Evolutionary conservation across 129 eudicot species (phyloP), one percentile per base, ranked within the genome.

Genomic region (Cynara cardunculus): DNA sequence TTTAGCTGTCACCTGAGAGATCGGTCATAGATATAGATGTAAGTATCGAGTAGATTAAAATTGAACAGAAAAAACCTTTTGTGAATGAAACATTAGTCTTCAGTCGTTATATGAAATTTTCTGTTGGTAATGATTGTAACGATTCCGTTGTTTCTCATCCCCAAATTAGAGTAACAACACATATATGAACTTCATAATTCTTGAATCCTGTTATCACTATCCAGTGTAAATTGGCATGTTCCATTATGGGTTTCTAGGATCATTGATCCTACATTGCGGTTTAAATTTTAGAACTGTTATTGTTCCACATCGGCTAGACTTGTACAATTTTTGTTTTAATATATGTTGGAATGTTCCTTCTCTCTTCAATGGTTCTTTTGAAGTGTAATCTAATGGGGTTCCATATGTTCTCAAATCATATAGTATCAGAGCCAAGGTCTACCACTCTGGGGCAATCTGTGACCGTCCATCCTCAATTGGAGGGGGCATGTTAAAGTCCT

Each of bases 1-100:
- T 84, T 95, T 95, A 69, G 78, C 27, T 18, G 99, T 85, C 81
- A 89, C 94, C 99, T 95, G 86, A 81, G 68, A 74, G 25, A 27
- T 49, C n/a, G 0, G 44, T 37, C 0, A 32, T 32, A 32, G 3
- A 37, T 37, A 37, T 59, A 73, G 18, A 28, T 30, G 71, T 22
- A 72, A 39, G 66, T 71, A 77, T 56, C 19, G 41, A 14, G 70
- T 75, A 13, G 18, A 41, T 61, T 5, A 18, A 56, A 56, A 56
- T 56, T 53, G 22, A 53, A 53, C 8, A 0, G 16, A 56, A 2
- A 3, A 56, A 56, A 56, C 2, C 22, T 56, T 53, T 53, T 0
- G 64, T 5, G 22, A 53, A 53, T 5, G 21, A 5, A 61, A 61
- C 12, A 61, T 7, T 6, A 7, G 27, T 61, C 26, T n/a, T 22